Base-by-base conservation (phyloP, 495 filamentous ascomycete species). In the Penicillium ochrochloron region DNA sequence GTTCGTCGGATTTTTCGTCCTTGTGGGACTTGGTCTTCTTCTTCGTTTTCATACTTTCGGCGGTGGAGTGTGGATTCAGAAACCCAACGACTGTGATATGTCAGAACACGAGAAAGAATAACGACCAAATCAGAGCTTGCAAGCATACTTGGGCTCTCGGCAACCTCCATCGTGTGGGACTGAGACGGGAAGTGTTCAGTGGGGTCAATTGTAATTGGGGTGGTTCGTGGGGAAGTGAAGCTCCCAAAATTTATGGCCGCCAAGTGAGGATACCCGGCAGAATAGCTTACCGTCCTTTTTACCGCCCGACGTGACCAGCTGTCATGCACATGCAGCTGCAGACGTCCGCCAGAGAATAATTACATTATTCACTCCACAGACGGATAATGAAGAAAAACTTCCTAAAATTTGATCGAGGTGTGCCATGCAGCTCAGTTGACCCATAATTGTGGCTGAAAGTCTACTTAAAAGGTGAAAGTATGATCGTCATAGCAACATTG, bases 21-120 rank as follows among this genome's bases (percentile, higher is more conserved):
- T 54, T 61, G 15, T 31, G 50, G n/a, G 42, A 56, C 35, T 62
- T 61, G 27, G 65, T 67, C 48, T 74, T 66, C 7, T 53, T 64
- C 39, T 65, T 66, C 27, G 55, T 59, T 33, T 60, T 64, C 19
- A 27, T 42, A 44, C 35, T 19, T 23, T 42, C 42, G 7, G 25
- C 12, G 37, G n/a, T 33, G 19, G 60, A 42, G 2, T 21, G 23
- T 23, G 48, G 37, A 62, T 62, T 34, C n/a, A 25, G 14, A 34
- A 53, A 55, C 25, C 52, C 60, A 9, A 29, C 9, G 29, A 51
- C 57, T 60, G 42, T n/a, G 27, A 50, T 10, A n/a, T 15, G 50
- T 48, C 35, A 59, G 58, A 59, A 51, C 23, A 31, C 14, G 19
- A 33, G 29, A 5, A 9, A 33, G 29, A 5, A 9, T 8, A 21